phyloP scores from a whole-genome alignment of 208 protist species.

The Crithidia expoeki region DNA sequence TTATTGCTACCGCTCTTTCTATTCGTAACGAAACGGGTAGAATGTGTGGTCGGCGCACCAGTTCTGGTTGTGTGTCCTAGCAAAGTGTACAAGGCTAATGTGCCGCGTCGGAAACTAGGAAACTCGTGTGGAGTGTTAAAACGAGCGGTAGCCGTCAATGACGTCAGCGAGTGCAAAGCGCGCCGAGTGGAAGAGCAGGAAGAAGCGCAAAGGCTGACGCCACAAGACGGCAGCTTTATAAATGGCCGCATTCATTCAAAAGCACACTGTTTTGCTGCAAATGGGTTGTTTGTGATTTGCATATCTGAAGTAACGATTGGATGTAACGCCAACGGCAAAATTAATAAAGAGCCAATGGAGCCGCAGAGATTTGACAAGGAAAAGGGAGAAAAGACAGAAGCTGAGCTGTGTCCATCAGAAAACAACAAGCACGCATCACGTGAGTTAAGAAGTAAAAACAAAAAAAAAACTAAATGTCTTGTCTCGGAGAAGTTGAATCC shows the following conservation, averaged over 20 bases:
- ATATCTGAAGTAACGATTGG: no score
- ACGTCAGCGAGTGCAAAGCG: no score
- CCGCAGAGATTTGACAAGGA: no score
- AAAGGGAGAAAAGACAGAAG: no score
- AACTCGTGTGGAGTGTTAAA: neutral
- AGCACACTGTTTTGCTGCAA: neutral
- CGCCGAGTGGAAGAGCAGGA: no score
- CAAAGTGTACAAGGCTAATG: neutral
- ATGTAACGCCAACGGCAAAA: no score
- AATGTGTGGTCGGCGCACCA: neutral
- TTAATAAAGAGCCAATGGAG: no score
- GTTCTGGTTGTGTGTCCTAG: neutral
- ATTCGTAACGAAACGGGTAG: neutral
- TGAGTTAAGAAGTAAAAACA: neutral
- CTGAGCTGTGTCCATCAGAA: neutral
- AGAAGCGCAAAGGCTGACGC: neutral
- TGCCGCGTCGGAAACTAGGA: neutral
- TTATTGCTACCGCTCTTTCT: neutral
- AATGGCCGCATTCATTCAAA: conserved; percentile 5
- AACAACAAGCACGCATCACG: neutral
- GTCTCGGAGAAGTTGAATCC: no score
- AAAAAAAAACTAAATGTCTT: no score
- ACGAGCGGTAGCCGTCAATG: no score
- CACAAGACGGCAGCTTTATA: neutral
- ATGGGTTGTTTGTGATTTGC: no score